Conservation (phyloP, 208 protist genomes). For the Baffinella frigidus region DNA sequence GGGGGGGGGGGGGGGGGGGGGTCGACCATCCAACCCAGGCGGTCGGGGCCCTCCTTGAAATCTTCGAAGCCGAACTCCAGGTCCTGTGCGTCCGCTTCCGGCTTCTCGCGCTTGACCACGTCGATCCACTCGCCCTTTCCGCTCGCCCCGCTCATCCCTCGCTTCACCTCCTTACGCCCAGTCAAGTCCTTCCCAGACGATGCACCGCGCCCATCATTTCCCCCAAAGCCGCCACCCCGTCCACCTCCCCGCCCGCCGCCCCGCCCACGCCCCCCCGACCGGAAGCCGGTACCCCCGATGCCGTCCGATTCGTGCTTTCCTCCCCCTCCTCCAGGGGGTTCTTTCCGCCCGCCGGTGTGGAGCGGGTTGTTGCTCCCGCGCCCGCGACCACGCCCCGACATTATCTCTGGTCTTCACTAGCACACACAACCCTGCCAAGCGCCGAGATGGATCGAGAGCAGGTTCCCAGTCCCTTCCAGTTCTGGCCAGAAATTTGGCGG, state of each 20-base stretch:
- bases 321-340: not conserved
- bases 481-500: too few species aligned
- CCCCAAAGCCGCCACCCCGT: not conserved
- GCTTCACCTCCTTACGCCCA: conserved; percentile 7
- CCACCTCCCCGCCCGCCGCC: not conserved
- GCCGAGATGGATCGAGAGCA: too few species aligned
- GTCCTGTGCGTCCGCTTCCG: conserved; percentile 44
- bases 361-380: not conserved
- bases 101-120: conserved; percentile 6
- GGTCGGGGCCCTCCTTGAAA: not conserved
- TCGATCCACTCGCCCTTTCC: not conserved
- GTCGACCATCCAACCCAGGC: conserved; percentile 50
- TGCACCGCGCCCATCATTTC: not conserved
- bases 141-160: not conserved
- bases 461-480: too few species aligned
- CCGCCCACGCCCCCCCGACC: not conserved
- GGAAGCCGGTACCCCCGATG: not conserved
- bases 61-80: conserved; percentile 43
- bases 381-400: not conserved
- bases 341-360: not conserved
- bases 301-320: not conserved
- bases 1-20: too few species aligned
- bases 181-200: not conserved
- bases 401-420: not conserved
- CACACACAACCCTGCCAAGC: too few species aligned